Evolutionary conservation across 2,329 filamentous ascomycete species (phyloP).

Genomic region (Scortechinia acanthostroma): DNA sequence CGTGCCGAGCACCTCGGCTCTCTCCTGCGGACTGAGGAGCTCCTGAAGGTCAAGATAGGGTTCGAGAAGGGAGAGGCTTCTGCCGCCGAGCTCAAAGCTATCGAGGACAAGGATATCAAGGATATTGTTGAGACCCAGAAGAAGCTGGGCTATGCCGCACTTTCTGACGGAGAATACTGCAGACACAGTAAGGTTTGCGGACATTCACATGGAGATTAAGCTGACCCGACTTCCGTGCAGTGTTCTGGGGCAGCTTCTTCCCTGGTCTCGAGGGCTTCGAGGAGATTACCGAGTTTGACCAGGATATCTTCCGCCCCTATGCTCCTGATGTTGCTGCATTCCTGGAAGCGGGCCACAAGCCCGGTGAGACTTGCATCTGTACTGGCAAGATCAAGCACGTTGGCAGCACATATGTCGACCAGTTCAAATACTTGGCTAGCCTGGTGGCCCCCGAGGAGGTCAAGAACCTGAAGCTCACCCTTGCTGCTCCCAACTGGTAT

Average conservation of each 20-base stretch:
- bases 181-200: neutral
- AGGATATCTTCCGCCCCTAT: slow-evolving; percentile 28
- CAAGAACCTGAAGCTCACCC: slow-evolving; percentile 61
- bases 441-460: slow-evolving; percentile 49
- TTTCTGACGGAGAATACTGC: neutral
- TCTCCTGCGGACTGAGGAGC: neutral
- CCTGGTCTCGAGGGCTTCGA: neutral
- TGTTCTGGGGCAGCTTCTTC: slow-evolving; percentile 1
- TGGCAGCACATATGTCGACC: slow-evolving; percentile 30
- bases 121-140: neutral
- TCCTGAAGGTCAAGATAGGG: neutral
- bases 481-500: slow-evolving; percentile 64
- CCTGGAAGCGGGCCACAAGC: slow-evolving; percentile 34
- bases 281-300: slow-evolving; percentile 23
- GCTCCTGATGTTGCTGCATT: slow-evolving; percentile 31
- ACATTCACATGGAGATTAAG: neutral
- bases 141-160: neutral
- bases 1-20: slow-evolving; percentile 2
- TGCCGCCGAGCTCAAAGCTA: slow-evolving; percentile 11
- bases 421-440: slow-evolving; percentile 31
- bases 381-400: slow-evolving; percentile 35
- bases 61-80: neutral
- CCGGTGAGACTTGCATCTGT: slow-evolving; percentile 34
- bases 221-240: neutral
- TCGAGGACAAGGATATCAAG: slow-evolving; percentile 16